Evolutionary conservation across 139 green algal species (phyloP).

Genomic region (Chlorella sp.): DNA sequence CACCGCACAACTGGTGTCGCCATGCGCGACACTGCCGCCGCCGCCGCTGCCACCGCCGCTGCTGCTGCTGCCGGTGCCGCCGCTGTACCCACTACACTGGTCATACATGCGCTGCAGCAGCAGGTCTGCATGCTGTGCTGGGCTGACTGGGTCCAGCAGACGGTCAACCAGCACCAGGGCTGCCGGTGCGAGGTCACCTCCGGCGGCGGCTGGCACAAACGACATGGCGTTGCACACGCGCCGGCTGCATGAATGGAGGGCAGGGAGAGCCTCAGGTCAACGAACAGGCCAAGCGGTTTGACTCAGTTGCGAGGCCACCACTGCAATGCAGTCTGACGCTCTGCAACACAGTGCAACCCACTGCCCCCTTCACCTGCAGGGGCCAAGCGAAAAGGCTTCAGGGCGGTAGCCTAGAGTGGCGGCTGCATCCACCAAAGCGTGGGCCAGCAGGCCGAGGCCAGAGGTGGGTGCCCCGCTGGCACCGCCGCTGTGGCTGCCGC

Average conservation of each 20-base stretch:
- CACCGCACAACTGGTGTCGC: background rate
- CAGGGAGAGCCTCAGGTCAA: too few species aligned
- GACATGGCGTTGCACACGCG: constrained; percentile 52
- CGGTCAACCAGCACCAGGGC: constrained; percentile 66
- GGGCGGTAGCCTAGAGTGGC: constrained; percentile 55
- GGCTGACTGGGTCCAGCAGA: constrained; percentile 64
- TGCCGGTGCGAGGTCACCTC: constrained; percentile 24
- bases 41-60: background rate
- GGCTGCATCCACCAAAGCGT: constrained; percentile 56
- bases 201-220: constrained; percentile 37
- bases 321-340: too few species aligned
- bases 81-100: background rate
- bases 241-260: background rate
- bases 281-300: too few species aligned
- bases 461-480: background rate
- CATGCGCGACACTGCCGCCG: background rate
- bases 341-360: too few species aligned
- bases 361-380: constrained; percentile 19
- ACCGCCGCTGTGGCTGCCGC: background rate
- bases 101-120: constrained; percentile 46
- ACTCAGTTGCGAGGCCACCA: too few species aligned
- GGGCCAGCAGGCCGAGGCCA: constrained; percentile 63
- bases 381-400: constrained; percentile 67
- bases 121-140: constrained; percentile 54
- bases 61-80: background rate